A percentile compares a stretch with the other conserved stretches of the same genome.
phyloP scores from a whole-genome alignment of 257 asterid species.

The Dorcoceras hygrometricum region DNA sequence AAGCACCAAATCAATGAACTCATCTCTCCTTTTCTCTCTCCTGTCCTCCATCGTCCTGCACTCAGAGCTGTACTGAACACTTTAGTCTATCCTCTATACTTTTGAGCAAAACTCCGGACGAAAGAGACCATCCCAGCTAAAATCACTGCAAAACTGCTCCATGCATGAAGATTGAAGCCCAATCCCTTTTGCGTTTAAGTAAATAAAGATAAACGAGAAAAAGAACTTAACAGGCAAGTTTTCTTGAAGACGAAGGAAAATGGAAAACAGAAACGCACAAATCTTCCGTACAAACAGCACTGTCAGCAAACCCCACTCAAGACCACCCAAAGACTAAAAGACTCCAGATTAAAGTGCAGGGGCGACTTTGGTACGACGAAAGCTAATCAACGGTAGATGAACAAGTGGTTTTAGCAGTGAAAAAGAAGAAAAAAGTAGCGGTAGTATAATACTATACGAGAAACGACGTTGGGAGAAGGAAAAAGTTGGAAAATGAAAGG shows the following conservation, averaged over 20 bases:
- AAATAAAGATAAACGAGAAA: too few relatives aligned
- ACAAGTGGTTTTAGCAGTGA: too few relatives aligned
- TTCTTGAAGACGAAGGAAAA: slow-evolving; percentile 23
- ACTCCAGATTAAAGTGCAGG: too few relatives aligned
- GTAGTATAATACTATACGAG: not conserved
- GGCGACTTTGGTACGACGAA: too few relatives aligned
- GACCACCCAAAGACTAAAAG: too few relatives aligned
- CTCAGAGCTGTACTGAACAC: not conserved
- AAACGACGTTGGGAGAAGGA: not conserved
- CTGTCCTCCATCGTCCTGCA: slow-evolving; percentile 22
- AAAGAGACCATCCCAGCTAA: not conserved
- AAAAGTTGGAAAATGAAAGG: not conserved
- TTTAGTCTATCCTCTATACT: not conserved
- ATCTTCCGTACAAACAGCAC: not conserved
- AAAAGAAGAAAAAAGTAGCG: too few relatives aligned
- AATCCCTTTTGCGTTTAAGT: not conserved
- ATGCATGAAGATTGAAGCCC: slow-evolving; percentile 19
- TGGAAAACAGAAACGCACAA: slow-evolving; percentile 8
- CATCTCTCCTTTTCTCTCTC: slow-evolving; percentile 19
- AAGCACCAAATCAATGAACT: slow-evolving; percentile 37
- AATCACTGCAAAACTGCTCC: slow-evolving; percentile 10
- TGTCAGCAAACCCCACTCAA: not conserved
- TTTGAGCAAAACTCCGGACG: not conserved
- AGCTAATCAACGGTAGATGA: not conserved
- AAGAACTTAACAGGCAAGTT: not conserved